Evolutionary conservation across 1,139 yeast genomes (phyloP), one percentile per base, ranked within the genome.

Genomic region (Blastobotrys arbuscula): DNA sequence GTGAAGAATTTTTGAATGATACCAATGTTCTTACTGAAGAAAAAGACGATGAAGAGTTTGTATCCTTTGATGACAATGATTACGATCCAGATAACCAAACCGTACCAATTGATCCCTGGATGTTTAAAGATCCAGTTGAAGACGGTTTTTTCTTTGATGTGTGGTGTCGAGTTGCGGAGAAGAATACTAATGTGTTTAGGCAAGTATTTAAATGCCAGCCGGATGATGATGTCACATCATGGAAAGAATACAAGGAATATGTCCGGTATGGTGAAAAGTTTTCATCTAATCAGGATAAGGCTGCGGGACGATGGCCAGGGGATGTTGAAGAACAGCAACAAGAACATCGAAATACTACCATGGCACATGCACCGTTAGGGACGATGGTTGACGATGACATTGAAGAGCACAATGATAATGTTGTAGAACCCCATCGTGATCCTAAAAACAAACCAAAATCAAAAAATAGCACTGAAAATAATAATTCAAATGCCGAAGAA

Each of bases 161-260:
- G n/a, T 92, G 97, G 97, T 78, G 75, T 60, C 83, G 85, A 10
- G 81, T 79, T 62, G 97, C 98, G 0, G 72, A 84, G 51, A 76
- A 90, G 58, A 94, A 94, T 62, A 89, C 97, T 0, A 76, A 79
- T 52, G 71, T 92, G 7, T 94, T 78, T 69, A 75, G 97, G 53
- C 74, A 84, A 66, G 88, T 92, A 2, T 94, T 94, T 75, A 92
- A 90, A 56, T 81, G 89, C 55, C 97, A 92, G 64, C 99, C 99
- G 0, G 98, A 94, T 65, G 88, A 92, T 63, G 74, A 78, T 15
- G 97, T 92, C 13, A 74, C 75, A 20, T 78, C 92, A 0, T 94
- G 99, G 99, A 78, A 78, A 51, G 96, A 88, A 45, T 94, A 89
- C 65, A 89, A 87, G 63, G 81, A 76, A 35, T 86, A 74, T 64